Conservation (phyloP, 2,329 filamentous ascomycete genomes). For the Pochonia chlamydosporia region DNA sequence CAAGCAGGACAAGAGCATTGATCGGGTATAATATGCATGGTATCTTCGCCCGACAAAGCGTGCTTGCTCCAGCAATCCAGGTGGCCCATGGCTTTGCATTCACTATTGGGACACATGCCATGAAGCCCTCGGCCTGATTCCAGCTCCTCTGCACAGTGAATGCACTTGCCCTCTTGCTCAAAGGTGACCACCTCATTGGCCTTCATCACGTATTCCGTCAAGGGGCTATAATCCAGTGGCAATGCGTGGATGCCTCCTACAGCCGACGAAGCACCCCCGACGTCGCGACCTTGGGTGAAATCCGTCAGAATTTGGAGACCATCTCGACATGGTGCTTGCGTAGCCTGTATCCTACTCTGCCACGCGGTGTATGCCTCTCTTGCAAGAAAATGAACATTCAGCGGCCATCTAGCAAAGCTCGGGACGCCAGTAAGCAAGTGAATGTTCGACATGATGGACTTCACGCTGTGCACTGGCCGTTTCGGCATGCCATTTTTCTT, state of each 20-base stretch:
- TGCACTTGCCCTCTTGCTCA: slow-evolving; percentile 49
- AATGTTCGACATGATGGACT: slow-evolving; percentile 69
- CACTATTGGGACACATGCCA: slow-evolving; percentile 47
- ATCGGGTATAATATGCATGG: slow-evolving; percentile 55
- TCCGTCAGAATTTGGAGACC: slow-evolving; percentile 53
- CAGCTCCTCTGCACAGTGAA: slow-evolving; percentile 44
- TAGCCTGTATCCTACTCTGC: slow-evolving; percentile 50
- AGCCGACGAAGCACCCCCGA: slow-evolving; percentile 5
- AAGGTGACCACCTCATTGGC: slow-evolving; percentile 47
- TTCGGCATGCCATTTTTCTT: slow-evolving; percentile 50
- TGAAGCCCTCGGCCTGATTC: slow-evolving; percentile 45
- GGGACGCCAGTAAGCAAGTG: slow-evolving; percentile 73
- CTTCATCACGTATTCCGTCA: slow-evolving; percentile 51
- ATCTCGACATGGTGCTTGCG: slow-evolving; percentile 39
- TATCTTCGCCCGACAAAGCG: slow-evolving; percentile 33
- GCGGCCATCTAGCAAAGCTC: slow-evolving; percentile 79
- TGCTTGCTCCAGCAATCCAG: slow-evolving; percentile 54
- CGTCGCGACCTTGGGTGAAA: slow-evolving; percentile 29
- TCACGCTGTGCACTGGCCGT: slow-evolving; percentile 54
- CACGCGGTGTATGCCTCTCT: slow-evolving; percentile 65
- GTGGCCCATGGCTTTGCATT: slow-evolving; percentile 54
- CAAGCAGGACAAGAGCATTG: slow-evolving; percentile 69
- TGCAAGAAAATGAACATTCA: slow-evolving; percentile 73
- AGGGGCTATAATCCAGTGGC: slow-evolving; percentile 47
- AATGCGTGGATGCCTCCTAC: slow-evolving; percentile 48